Conservation (phyloP, 1,139 yeast genomes). For the Diutina siamensis region DNA sequence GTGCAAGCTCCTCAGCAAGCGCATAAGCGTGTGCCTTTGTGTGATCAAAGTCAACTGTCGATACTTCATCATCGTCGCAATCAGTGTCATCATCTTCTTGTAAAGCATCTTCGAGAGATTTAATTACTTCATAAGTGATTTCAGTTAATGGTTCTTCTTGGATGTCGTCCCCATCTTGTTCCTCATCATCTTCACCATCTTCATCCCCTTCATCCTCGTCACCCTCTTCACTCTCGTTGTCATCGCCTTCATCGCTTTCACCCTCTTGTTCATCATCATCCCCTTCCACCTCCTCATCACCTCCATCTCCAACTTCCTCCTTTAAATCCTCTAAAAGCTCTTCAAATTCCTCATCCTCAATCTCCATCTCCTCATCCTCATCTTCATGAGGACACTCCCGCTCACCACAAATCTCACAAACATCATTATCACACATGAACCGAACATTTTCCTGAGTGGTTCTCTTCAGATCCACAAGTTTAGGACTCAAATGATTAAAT, state of each 20-base stretch:
- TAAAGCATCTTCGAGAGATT: slow-evolving; percentile 18
- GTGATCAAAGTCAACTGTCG: slow-evolving; percentile 6
- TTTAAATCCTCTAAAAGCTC: background rate
- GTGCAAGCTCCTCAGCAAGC: slow-evolving; percentile 21
- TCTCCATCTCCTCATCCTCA: slow-evolving; percentile 6
- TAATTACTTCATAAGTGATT: slow-evolving; percentile 28
- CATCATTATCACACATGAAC: slow-evolving; percentile 47
- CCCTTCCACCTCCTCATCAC: slow-evolving; percentile 10
- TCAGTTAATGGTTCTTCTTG: slow-evolving; percentile 13
- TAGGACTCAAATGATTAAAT: slow-evolving; percentile 57
- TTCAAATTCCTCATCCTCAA: slow-evolving; percentile 6
- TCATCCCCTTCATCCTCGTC: background rate
- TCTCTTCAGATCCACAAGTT: slow-evolving; percentile 11
- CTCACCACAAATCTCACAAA: slow-evolving; percentile 11
- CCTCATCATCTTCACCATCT: background rate
- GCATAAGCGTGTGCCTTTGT: slow-evolving; percentile 10
- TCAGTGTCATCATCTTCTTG: background rate
- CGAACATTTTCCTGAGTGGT: slow-evolving; percentile 47
- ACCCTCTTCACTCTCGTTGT: slow-evolving; percentile 3
- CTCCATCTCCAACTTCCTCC: slow-evolving; percentile 10
- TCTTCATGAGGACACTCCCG: slow-evolving; percentile 34
- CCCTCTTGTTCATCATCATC: slow-evolving; percentile 10
- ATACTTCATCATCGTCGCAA: slow-evolving; percentile 1
- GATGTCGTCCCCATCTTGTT: slow-evolving; percentile 12
- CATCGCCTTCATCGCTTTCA: slow-evolving; percentile 6